A percentile compares a stretch with the other conserved stretches of the same genome.
Evolutionary conservation across 495 filamentous ascomycete species (phyloP).

Genomic region (Penicillium flavigenum): DNA sequence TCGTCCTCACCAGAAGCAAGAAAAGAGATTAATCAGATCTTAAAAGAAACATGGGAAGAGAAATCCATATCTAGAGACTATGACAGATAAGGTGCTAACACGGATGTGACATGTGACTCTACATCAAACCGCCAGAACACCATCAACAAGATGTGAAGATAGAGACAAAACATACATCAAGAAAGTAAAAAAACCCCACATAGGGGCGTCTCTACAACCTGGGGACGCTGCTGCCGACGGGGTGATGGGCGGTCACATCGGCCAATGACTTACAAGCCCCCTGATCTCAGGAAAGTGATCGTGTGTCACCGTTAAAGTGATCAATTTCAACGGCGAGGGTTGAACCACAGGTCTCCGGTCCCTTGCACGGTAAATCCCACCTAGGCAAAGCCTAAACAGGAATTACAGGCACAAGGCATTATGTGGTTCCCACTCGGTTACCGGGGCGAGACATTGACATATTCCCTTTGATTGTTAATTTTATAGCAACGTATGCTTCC

Average conservation of each 20-base stretch:
- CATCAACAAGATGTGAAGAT: not conserved
- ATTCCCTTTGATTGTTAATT: not conserved
- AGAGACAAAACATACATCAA: not conserved
- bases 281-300: not conserved
- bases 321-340: conserved; percentile 1
- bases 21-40: not conserved
- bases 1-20: not conserved
- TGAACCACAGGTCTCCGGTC: not conserved
- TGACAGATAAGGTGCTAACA: not conserved
- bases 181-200: not conserved
- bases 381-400: too few species aligned
- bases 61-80: not conserved
- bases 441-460: not conserved
- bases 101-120: not conserved
- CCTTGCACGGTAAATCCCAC: not conserved
- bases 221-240: not conserved
- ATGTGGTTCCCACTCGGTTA: not conserved
- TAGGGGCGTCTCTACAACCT: not conserved
- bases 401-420: too few species aligned
- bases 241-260: conserved; percentile 1
- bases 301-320: not conserved
- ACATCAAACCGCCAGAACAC: not conserved
- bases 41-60: not conserved
- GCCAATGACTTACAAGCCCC: conserved; percentile 3
- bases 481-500: not conserved